Base-by-base conservation (phyloP, 306 rosid genomes). In the Prinsepia uniflora region DNA sequence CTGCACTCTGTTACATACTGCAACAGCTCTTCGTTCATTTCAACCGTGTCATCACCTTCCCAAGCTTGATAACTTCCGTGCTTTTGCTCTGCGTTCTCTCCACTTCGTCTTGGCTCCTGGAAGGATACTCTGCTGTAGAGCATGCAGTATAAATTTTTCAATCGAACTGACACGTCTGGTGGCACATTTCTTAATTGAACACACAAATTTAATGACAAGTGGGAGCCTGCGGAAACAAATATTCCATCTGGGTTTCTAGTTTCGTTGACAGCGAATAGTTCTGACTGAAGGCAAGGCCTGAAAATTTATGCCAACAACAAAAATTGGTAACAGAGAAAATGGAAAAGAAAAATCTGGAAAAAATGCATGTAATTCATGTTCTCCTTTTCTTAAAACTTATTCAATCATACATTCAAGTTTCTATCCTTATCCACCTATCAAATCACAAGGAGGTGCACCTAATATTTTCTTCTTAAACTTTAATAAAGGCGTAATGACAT, bases 241-340 rank as follows among this genome's bases (percentile, higher is more conserved):
- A 88, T 73, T 20, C n/a, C 77, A 52, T 75, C 77, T 44, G 63
- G 74, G 58, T 44, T 81, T 43, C 61, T 73, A 1, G 74, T 54
- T 64, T 72, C 79, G 2, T 74, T 78, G 24, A 40, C 78, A 60
- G 82, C 83, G 10, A 80, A 87, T 63, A 86, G 81, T 74, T 87
- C 86, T 0, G 83, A 68, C 22, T 91, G 88, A 58, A 73, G 63
- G 71, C 82, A 76, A 71, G 81, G 83, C 85, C 96, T 90, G 86
- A 65, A 3, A 65, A 66, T 47, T 72, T 64, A 65, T 68, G 54
- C 47, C 72, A 79, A 36, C 43, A 19, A 41, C 8, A 70, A 62
- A 22, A 7, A 50, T 55, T 30, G 78, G 67, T 24, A 55, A 8
- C 7, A 56, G 40, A 9, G 19, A 45, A 49, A 52, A 48, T 5